Percentiles rank a stretch among this genome's conserved stretches.
Conservation (phyloP, 805 yeast species). For the Cyberlindnera suaveolens region DNA sequence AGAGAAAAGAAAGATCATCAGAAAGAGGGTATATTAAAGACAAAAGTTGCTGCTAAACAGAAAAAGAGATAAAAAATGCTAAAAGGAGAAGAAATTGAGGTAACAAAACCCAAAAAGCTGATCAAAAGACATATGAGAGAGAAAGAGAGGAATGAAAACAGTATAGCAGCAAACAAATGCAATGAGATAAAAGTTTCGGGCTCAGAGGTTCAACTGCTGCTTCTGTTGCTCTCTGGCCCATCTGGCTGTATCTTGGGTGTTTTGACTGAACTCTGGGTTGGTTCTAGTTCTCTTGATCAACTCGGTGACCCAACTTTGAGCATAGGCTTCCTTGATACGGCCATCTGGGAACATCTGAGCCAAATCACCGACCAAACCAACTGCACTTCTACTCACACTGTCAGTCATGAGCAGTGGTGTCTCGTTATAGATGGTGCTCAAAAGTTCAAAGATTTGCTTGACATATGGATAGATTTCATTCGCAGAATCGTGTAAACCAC, state of each 20-base stretch:
- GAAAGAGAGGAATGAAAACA: neutral
- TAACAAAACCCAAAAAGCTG: neutral
- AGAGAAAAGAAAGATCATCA: neutral
- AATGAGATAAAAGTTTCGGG: neutral
- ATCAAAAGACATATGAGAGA: neutral
- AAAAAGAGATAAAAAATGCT: neutral
- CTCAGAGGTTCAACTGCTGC: slow-evolving; percentile 15
- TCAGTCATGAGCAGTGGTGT: slow-evolving; percentile 57
- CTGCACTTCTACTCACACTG: slow-evolving; percentile 72
- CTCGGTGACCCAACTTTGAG: slow-evolving; percentile 73
- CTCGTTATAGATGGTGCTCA: slow-evolving; percentile 55
- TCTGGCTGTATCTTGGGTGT: slow-evolving; percentile 86
- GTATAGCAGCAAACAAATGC: slow-evolving; percentile 1
- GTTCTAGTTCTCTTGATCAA: slow-evolving; percentile 69
- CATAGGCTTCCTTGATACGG: slow-evolving; percentile 57
- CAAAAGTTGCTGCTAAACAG: slow-evolving; percentile 3
- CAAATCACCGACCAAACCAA: slow-evolving; percentile 89
- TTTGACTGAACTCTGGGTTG: slow-evolving; percentile 51
- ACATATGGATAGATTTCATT: slow-evolving; percentile 59
- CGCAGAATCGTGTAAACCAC: slow-evolving; percentile 74
- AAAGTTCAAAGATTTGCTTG: slow-evolving; percentile 62
- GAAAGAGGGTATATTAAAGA: slow-evolving; percentile 10
- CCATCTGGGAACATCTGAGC: slow-evolving; percentile 83
- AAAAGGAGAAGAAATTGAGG: neutral
- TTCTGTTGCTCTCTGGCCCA: slow-evolving; percentile 83